phyloP scores from a whole-genome alignment of 1,284 basidiomycete genomes.

The Ceratobasidium sp. region DNA sequence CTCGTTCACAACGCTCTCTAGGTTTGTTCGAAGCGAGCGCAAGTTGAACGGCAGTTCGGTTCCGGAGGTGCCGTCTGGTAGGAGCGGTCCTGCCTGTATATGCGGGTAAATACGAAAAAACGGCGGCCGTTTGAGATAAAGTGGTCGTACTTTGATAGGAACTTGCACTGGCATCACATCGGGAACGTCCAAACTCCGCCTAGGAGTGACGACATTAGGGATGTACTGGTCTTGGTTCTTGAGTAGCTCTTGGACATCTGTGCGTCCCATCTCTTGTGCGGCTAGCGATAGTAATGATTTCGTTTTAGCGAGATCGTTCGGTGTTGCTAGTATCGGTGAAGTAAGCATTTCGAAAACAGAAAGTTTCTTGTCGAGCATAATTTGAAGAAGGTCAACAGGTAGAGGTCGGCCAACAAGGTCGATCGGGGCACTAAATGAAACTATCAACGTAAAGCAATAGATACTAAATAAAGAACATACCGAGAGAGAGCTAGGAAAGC shows the following conservation, averaged over 20 bases:
- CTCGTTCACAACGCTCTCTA: conserved; percentile 74
- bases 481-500: conserved; percentile 72
- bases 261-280: conserved; percentile 70
- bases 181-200: conserved; percentile 67
- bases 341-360: conserved; percentile 69
- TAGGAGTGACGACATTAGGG: conserved; percentile 55
- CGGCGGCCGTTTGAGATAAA: not conserved
- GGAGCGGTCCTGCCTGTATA: not conserved
- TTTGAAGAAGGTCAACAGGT: conserved; percentile 62
- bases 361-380: conserved; percentile 67
- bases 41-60: conserved; percentile 78
- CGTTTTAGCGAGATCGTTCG: conserved; percentile 58
- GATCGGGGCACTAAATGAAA: conserved; percentile 32
- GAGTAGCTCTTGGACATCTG: conserved; percentile 69
- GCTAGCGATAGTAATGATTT: conserved; percentile 71
- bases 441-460: not conserved
- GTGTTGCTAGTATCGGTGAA: conserved; percentile 68
- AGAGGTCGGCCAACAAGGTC: conserved; percentile 33
- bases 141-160: not conserved
- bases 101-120: not conserved
- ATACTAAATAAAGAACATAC: conserved; percentile 58
- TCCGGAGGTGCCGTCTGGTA: not conserved
- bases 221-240: conserved; percentile 63
- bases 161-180: conserved; percentile 69
- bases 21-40: conserved; percentile 74